Evolutionary conservation across 2,329 filamentous ascomycete species (phyloP), one percentile per base, ranked within the genome.

Genomic region (Pseudopithomyces maydicus): DNA sequence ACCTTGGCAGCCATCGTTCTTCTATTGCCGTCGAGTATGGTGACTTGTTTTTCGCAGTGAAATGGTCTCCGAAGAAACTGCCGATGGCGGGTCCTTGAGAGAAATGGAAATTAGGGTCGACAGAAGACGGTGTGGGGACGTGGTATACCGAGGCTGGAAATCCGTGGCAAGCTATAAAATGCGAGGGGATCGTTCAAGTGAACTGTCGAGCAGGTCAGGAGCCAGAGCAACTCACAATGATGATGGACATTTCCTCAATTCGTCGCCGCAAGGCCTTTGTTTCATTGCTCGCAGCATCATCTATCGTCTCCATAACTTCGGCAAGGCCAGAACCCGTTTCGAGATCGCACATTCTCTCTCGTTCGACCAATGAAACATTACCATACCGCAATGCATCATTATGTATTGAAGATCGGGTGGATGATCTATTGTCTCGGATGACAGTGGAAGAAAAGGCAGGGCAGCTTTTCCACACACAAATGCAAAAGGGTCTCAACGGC

Each of bases 401-500:
- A 14, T 74, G 77, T 41, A 72, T 81, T 41, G 78, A 81, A 41
- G 78, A 79, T n/a, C 75, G 80, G 43, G 76, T 82, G 7, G 77
- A 81, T 22, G 80, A 82, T 54, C 74, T 82, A 3, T 44, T 73
- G 19, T 54, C 64, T 3, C 76, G 79, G 10, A 82, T 82, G 80
- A 81, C 76, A 0, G 46, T 82, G 0, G 76, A 79, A 38, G 80
- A 82, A 59, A 82, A 82, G 54, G 80, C 78, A 2, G 80, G 80
- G 1, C 79, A 81, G 59, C 72, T 82, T 52, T 82, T 81, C 61
- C 79, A 82, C 54, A 70, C 72, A 19, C 73, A 74, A 51, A 56
- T 77, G 36, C 65, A 58, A 6, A 62, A 68, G 41, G 73, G 73
- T 1, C 52, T 64, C 6, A 76, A 77, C 44, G 73, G 70, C 10